Percentiles rank a stretch among this genome's conserved stretches.
phyloP scores from a whole-genome alignment of 2,329 filamentous ascomycete genomes.

The Magnaporthiopsis rhizophila region DNA sequence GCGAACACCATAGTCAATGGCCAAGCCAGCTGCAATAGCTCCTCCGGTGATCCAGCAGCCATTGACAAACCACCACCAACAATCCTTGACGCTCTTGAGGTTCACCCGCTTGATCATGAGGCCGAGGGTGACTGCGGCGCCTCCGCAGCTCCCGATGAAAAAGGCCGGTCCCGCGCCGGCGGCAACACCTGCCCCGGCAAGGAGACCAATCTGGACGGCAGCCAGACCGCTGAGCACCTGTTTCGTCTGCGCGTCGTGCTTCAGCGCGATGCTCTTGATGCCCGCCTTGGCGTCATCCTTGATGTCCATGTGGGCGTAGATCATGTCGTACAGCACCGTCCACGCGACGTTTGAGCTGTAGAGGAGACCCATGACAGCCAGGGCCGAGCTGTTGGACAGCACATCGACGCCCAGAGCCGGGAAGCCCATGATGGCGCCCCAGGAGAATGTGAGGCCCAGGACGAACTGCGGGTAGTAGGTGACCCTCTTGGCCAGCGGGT shows the following conservation, averaged over 20 bases:
- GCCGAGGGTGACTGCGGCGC: slow-evolving; percentile 50
- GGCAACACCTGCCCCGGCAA: slow-evolving; percentile 61
- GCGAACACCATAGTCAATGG: slow-evolving; percentile 48
- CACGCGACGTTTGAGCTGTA: slow-evolving; percentile 76
- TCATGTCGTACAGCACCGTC: slow-evolving; percentile 88
- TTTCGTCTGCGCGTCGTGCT: slow-evolving; percentile 72
- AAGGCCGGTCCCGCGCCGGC: slow-evolving; percentile 62
- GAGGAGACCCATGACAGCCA: slow-evolving; percentile 58
- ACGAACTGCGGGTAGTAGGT: slow-evolving; percentile 84
- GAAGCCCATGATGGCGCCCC: slow-evolving; percentile 84
- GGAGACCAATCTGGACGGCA: slow-evolving; percentile 57
- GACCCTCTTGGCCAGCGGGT: slow-evolving; percentile 77
- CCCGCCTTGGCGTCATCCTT: slow-evolving; percentile 78
- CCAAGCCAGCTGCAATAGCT: slow-evolving; percentile 50
- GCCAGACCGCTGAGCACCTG: slow-evolving; percentile 64
- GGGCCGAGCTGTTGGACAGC: slow-evolving; percentile 52
- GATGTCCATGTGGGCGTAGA: slow-evolving; percentile 89
- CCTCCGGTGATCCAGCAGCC: slow-evolving; percentile 63
- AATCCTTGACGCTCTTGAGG: slow-evolving; percentile 56
- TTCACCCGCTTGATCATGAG: slow-evolving; percentile 62
- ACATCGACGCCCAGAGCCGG: slow-evolving; percentile 73
- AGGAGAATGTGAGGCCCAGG: slow-evolving; percentile 77
- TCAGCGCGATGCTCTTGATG: slow-evolving; percentile 80
- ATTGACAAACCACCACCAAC: slow-evolving; percentile 73
- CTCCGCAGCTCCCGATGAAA: slow-evolving; percentile 59